A percentile compares a stretch with the other conserved stretches of the same genome.
Evolutionary conservation across 78 protist species (phyloP).

Genomic region (Speleostelium caveatum): DNA sequence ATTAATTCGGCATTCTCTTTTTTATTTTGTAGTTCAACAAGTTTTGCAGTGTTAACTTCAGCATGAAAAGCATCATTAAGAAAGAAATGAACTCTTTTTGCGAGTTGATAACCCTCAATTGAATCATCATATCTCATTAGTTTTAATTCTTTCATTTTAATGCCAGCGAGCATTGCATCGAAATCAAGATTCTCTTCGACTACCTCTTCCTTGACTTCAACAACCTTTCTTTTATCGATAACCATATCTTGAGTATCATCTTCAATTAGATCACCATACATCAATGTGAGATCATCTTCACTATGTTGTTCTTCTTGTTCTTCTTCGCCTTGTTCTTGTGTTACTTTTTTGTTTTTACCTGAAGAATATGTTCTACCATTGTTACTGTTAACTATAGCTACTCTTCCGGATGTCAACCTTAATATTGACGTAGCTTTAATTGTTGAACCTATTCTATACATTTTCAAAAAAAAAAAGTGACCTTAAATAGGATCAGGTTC

Average conservation of each 20-base stretch:
- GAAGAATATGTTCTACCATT: background rate
- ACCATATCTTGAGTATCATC: constrained; percentile 30
- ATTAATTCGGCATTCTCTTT: constrained; percentile 11
- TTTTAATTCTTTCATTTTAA: constrained; percentile 25
- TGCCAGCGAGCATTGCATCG: constrained; percentile 45
- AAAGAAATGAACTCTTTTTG: background rate
- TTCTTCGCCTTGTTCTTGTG: background rate
- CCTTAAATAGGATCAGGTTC: background rate
- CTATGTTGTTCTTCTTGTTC: too few relatives aligned
- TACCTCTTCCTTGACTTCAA: background rate
- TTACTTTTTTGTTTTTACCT: background rate
- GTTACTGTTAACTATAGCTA: too few relatives aligned
- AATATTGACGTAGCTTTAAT: background rate
- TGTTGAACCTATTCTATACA: background rate
- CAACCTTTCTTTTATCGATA: constrained; percentile 5
- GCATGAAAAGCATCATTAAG: constrained; percentile 18
- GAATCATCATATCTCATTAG: constrained; percentile 46
- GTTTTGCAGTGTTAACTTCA: background rate
- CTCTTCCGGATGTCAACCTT: too few relatives aligned
- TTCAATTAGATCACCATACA: background rate
- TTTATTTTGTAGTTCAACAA: background rate
- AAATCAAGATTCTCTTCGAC: constrained; percentile 14
- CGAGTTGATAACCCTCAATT: constrained; percentile 15
- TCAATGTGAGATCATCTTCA: background rate
- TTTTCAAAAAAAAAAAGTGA: background rate